Conservation (phyloP, 1,139 yeast species). For the Spencermartinsiella ligniputridi region DNA sequence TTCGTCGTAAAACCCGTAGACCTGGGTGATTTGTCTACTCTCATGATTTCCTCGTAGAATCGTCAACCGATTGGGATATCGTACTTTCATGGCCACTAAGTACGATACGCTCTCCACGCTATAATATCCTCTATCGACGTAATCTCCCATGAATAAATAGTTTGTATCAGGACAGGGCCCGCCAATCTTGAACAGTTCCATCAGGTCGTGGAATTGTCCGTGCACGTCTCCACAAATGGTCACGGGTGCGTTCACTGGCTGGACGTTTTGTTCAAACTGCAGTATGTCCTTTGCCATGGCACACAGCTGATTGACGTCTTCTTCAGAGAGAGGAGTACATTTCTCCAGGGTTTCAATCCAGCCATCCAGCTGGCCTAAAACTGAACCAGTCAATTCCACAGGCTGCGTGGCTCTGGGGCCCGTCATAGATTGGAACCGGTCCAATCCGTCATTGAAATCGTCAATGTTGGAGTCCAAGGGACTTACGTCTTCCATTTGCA, state of each 20-base stretch:
- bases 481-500: conserved; percentile 36
- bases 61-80: conserved; percentile 92
- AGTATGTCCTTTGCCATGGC: conserved; percentile 83
- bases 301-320: conserved; percentile 77
- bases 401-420: conserved; percentile 13
- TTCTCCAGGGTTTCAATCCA: conserved; percentile 59
- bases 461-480: conserved; percentile 18
- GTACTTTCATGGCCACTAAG: conserved; percentile 74
- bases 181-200: conserved; percentile 81
- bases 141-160: conserved; percentile 83
- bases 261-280: conserved; percentile 89
- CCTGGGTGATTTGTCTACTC: conserved; percentile 94
- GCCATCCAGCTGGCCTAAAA: conserved; percentile 45
- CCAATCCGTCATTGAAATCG: conserved; percentile 16
- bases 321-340: conserved; percentile 82
- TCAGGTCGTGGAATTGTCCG: conserved; percentile 91
- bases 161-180: conserved; percentile 85
- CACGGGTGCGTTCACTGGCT: conserved; percentile 91
- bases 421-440: conserved; percentile 11
- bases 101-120: conserved; percentile 84
- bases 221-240: conserved; percentile 99
- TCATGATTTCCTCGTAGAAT: conserved; percentile 96
- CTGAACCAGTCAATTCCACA: conserved; percentile 19
- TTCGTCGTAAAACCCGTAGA: conserved; percentile 97
- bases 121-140: conserved; percentile 96